A percentile compares a stretch with the other conserved stretches of the same genome.
Evolutionary conservation across 225 moss, liverwort and hornwort genomes (phyloP).

Genomic region (Pseudisothecium myosuroides): DNA sequence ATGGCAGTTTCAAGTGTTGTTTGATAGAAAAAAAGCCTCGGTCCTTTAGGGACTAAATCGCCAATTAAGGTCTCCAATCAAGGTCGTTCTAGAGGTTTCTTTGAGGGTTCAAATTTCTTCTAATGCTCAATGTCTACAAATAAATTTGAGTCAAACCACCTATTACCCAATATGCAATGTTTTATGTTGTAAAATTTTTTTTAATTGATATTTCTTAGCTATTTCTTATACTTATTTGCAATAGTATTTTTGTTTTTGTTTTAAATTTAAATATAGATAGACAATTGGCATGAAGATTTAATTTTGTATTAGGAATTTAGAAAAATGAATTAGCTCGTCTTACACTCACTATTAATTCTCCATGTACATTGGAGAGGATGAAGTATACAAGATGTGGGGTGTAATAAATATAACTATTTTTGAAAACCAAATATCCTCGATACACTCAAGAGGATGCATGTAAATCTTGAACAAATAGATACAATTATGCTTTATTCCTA

Average conservation of each 20-base stretch:
- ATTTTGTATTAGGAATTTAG: background rate
- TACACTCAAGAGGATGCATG: rapidly evolving
- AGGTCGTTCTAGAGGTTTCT: too few relatives aligned
- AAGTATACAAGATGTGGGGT: rapidly evolving
- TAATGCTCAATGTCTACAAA: background rate
- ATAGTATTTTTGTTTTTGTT: too few relatives aligned
- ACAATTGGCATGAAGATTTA: background rate
- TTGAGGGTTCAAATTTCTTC: too few relatives aligned
- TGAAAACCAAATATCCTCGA: background rate
- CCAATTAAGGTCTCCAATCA: too few relatives aligned
- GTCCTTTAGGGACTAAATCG: too few relatives aligned
- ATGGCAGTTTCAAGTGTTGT: too few relatives aligned
- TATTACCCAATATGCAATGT: rapidly evolving
- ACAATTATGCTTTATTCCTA: background rate
- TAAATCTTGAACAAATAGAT: background rate
- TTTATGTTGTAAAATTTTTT: background rate
- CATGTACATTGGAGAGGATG: background rate
- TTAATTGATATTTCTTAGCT: too few relatives aligned
- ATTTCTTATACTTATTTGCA: too few relatives aligned
- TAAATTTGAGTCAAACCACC: background rate
- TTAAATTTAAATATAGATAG: too few relatives aligned
- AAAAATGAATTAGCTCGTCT: background rate
- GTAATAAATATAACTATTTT: background rate
- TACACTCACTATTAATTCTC: background rate
- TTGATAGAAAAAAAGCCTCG: too few relatives aligned